A percentile compares a stretch with the other conserved stretches of the same genome.
Conservation (phyloP, 805 yeast genomes). For the Saccharomyces kudriavzevii region DNA sequence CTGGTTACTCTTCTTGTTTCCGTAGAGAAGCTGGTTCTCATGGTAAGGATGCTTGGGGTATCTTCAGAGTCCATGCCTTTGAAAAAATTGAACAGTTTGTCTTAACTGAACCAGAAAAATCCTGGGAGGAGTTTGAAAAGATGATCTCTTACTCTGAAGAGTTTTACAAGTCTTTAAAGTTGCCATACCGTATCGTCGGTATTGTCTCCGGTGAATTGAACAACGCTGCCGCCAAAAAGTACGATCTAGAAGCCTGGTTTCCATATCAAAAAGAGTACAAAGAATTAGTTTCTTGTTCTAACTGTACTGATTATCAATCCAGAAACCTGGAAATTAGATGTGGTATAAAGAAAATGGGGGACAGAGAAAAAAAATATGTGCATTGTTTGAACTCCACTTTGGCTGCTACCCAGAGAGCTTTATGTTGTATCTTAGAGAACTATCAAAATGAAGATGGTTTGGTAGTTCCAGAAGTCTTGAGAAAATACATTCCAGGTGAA, state of each 20-base stretch:
- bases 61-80: constrained; percentile 96
- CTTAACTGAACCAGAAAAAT: constrained; percentile 93
- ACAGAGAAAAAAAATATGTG: constrained; percentile 93
- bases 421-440: constrained; percentile 95
- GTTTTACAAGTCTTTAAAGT: constrained; percentile 81
- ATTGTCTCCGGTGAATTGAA: constrained; percentile 97
- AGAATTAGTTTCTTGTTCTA: constrained; percentile 96
- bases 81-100: constrained; percentile 97
- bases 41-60: constrained; percentile 99
- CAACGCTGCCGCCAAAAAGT: constrained; percentile 98
- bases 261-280: constrained; percentile 98
- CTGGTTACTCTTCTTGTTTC: constrained; percentile 97
- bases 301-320: constrained; percentile 98
- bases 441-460: constrained; percentile 97
- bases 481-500: constrained; percentile 95
- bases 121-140: constrained; percentile 94
- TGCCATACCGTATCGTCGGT: constrained; percentile 96
- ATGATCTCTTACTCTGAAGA: constrained; percentile 90
- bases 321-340: constrained; percentile 98
- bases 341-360: constrained; percentile 92
- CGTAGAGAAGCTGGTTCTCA: constrained; percentile 99
- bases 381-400: constrained; percentile 97
- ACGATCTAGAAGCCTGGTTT: constrained; percentile 99
- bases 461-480: constrained; percentile 86
- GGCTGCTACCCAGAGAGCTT: constrained; percentile 96